phyloP scores from a whole-genome alignment of 2,329 filamentous ascomycete species.

The Sarocladium strictum region DNA sequence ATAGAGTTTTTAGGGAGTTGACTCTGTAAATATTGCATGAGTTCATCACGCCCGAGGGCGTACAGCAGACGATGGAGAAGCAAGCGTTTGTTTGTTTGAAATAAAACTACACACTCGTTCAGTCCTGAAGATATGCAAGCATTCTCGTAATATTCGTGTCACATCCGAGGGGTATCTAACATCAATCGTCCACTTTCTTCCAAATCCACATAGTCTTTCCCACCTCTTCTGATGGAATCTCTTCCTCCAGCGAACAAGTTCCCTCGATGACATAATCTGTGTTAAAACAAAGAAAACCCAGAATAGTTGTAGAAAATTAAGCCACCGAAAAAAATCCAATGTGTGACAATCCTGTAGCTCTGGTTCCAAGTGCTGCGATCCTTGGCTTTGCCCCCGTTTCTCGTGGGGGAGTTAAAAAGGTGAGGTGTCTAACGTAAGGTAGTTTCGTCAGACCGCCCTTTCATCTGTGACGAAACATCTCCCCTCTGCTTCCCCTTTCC shows the following conservation, averaged over 20 bases:
- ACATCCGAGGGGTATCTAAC: background rate
- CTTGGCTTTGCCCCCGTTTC: background rate
- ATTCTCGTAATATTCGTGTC: background rate
- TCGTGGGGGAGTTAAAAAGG: background rate
- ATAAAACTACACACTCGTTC: background rate
- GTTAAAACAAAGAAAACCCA: background rate
- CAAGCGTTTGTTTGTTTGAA: background rate
- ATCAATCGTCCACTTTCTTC: background rate
- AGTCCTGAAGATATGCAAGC: background rate
- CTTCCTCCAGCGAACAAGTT: background rate
- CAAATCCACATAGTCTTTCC: background rate
- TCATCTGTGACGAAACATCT: background rate
- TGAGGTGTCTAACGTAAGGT: no score
- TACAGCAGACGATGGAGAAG: background rate
- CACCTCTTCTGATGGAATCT: background rate
- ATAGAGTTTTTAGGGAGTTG: conserved; percentile 22
- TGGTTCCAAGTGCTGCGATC: background rate
- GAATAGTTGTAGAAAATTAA: background rate
- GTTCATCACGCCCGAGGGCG: no score
- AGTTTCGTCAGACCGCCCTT: background rate
- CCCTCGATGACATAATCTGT: background rate
- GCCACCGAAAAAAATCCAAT: background rate
- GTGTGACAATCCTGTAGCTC: background rate
- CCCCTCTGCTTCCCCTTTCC: background rate
- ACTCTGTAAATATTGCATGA: conserved; percentile 23